These are phyloP conservation scores for Apophysomyces ossiformis DNA, from an alignment of 371 early-diverging fungal species.

Conservation along the genomic window DNA sequence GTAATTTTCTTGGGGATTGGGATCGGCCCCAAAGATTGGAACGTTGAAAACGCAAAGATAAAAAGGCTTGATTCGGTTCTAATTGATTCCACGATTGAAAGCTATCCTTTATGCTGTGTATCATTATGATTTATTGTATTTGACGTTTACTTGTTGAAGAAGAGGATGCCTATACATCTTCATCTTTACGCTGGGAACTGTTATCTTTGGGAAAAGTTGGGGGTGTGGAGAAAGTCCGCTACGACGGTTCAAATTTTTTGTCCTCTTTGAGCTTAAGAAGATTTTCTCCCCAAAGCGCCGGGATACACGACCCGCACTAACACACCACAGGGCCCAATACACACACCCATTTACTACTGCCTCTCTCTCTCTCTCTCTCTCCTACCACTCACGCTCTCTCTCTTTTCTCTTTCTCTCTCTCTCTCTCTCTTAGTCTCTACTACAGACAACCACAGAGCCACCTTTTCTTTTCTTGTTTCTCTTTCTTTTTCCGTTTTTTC, in stretches of 20 bases:
- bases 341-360: no score
- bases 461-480: constrained; percentile 9
- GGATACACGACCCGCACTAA: not conserved
- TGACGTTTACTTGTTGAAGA: not conserved
- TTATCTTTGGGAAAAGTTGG: not conserved
- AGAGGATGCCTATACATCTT: not conserved
- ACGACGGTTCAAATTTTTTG: constrained; percentile 2
- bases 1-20: constrained; percentile 15
- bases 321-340: no score
- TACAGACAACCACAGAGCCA: no score
- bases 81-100: no score
- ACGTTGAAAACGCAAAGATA: not conserved
- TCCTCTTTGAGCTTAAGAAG: not conserved
- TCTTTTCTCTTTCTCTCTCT: no score
- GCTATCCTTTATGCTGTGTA: not conserved
- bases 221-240: not conserved
- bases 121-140: not conserved
- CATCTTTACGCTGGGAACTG: no score
- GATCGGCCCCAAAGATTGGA: constrained; percentile 16
- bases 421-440: no score
- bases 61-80: not conserved
- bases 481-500: constrained; percentile 1
- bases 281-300: constrained; percentile 14
- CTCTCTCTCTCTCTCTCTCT: no score
- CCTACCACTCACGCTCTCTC: no score